These are phyloP conservation scores for Microbotryum intermedium DNA, from an alignment of 1,284 basidiomycete genomes.

Conservation along the genomic window DNA sequence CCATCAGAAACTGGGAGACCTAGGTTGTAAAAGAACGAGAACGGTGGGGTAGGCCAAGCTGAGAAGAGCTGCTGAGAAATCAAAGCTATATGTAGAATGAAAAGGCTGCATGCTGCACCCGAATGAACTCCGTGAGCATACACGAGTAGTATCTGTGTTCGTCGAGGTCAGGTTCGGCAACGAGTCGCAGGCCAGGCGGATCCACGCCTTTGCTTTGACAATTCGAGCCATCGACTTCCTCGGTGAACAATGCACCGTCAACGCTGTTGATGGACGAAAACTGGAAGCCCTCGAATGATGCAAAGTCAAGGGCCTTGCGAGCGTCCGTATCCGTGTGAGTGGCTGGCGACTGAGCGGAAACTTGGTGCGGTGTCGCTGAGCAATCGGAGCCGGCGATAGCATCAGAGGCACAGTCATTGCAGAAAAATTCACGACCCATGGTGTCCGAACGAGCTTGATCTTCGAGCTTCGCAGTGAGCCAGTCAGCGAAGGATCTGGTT, in stretches of 20 bases:
- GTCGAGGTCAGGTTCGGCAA: slow-evolving; percentile 17
- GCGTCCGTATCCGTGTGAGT: not conserved
- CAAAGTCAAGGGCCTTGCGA: not conserved
- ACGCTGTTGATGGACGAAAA: not conserved
- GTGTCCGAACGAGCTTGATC: no score
- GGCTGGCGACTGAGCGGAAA: not conserved
- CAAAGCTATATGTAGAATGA: slow-evolving; percentile 9
- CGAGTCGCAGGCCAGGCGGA: slow-evolving; percentile 5
- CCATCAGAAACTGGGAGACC: no score
- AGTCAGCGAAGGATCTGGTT: no score
- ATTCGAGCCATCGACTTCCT: not conserved
- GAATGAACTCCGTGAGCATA: no score
- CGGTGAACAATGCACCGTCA: no score
- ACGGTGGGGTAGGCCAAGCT: not conserved
- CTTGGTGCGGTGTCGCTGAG: no score
- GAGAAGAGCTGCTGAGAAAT: slow-evolving; percentile 22
- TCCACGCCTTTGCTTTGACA: slow-evolving; percentile 1
- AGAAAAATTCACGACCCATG: no score
- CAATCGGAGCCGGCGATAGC: no score
- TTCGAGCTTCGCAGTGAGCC: no score
- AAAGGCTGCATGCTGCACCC: no score
- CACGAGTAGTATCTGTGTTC: slow-evolving; percentile 16
- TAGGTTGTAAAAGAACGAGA: not conserved
- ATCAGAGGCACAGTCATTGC: no score
- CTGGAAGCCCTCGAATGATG: not conserved